A percentile compares a stretch with the other conserved stretches of the same genome.
phyloP scores from a whole-genome alignment of 768 basidiomycete species.

The Dentipellis fragilis region DNA sequence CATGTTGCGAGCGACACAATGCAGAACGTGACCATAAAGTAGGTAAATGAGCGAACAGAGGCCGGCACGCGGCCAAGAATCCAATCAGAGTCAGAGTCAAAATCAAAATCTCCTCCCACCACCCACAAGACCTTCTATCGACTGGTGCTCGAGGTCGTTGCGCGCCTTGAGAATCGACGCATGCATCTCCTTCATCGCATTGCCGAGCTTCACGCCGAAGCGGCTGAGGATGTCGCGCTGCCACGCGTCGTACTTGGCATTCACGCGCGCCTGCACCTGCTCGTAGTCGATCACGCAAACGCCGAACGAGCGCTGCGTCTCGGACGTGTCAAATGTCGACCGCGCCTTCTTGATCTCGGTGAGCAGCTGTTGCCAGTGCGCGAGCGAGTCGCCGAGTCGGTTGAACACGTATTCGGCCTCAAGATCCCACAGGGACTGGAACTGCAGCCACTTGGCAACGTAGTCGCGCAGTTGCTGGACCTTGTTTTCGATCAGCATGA shows the following conservation, averaged over 20 bases:
- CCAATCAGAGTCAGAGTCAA: background rate
- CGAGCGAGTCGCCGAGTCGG: constrained; percentile 87
- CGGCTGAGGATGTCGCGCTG: constrained; percentile 88
- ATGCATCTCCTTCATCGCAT: constrained; percentile 97
- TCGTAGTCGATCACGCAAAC: constrained; percentile 96
- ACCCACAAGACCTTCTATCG: constrained; percentile 81
- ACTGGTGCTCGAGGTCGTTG: constrained; percentile 92
- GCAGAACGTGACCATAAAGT: background rate
- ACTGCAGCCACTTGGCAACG: constrained; percentile 96
- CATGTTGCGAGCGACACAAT: background rate
- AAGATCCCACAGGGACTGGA: constrained; percentile 98
- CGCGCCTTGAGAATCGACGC: constrained; percentile 85
- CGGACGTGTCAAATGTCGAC: constrained; percentile 93
- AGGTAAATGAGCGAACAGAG: background rate
- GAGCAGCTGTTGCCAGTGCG: constrained; percentile 90
- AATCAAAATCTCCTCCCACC: constrained; percentile 38
- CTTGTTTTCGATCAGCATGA: constrained; percentile 80
- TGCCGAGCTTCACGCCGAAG: constrained; percentile 88
- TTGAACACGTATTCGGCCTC: constrained; percentile 96
- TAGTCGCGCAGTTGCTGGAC: constrained; percentile 83
- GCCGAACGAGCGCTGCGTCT: constrained; percentile 85
- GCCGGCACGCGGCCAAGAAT: background rate
- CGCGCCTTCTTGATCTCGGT: constrained; percentile 96
- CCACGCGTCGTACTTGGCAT: constrained; percentile 98
- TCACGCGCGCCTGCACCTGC: constrained; percentile 94